Percentiles rank a stretch among this genome's conserved stretches.
Conservation (phyloP, 1,139 yeast species). For the Tardiomyces blankii region DNA sequence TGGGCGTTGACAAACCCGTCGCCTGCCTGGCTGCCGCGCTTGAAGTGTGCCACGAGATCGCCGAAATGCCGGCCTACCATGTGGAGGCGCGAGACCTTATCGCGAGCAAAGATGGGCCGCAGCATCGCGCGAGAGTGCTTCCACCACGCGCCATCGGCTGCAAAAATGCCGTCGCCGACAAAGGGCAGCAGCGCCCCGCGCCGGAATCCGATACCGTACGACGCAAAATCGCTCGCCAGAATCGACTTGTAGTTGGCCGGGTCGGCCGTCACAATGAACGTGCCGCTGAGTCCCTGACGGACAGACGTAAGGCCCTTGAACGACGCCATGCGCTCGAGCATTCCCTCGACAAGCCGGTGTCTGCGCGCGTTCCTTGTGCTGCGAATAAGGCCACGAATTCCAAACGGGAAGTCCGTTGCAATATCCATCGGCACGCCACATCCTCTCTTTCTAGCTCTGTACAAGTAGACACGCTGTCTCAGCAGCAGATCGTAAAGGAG, state of each 20-base stretch:
- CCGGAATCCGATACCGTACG: constrained; percentile 40
- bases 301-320: not conserved
- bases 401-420: not conserved
- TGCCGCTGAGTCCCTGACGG: constrained; percentile 2
- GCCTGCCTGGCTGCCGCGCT: constrained; percentile 15
- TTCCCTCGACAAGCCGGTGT: too few relatives aligned
- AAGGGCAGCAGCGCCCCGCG: constrained; percentile 33
- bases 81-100: constrained; percentile 40
- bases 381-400: not conserved
- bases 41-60: constrained; percentile 25
- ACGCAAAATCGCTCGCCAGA: constrained; percentile 32
- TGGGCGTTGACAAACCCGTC: constrained; percentile 34
- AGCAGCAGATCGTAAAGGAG: too few relatives aligned
- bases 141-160: constrained; percentile 45
- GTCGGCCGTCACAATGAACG: constrained; percentile 29
- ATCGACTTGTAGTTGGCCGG: constrained; percentile 35
- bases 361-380: not conserved
- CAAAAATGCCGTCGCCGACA: constrained; percentile 47
- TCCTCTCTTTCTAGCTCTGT: too few relatives aligned
- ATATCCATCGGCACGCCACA: too few relatives aligned
- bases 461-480: too few relatives aligned
- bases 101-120: constrained; percentile 47
- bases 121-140: constrained; percentile 47
- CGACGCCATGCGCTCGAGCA: not conserved
- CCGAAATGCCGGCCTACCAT: constrained; percentile 39